Conservation (phyloP, 1,284 basidiomycete species). For the Grifola frondosa region DNA sequence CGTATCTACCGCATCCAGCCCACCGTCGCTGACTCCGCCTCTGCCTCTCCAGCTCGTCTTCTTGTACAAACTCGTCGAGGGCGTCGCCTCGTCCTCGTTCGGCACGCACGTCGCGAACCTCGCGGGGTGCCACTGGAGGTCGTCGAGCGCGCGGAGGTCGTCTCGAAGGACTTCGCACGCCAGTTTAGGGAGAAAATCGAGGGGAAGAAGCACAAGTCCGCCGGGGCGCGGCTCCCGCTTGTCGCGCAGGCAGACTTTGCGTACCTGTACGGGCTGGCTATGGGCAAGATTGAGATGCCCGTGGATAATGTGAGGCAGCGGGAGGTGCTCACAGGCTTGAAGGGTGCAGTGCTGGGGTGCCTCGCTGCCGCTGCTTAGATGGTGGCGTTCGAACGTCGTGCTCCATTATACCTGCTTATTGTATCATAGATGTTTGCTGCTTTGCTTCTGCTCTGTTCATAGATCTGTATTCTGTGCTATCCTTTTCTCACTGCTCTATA, state of each 20-base stretch:
- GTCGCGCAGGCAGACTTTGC: slow-evolving; percentile 86
- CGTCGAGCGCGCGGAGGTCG: slow-evolving; percentile 83
- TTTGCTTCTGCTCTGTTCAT: slow-evolving; percentile 12
- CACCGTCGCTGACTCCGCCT: slow-evolving; percentile 2
- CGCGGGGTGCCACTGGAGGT: slow-evolving; percentile 76
- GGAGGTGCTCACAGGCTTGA: slow-evolving; percentile 56
- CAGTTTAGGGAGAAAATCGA: slow-evolving; percentile 80
- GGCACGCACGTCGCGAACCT: slow-evolving; percentile 90
- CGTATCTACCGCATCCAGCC: slow-evolving; percentile 9
- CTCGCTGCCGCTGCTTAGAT: slow-evolving; percentile 12
- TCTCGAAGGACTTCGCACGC: slow-evolving; percentile 86
- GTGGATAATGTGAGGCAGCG: slow-evolving; percentile 50
- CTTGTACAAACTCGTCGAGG: slow-evolving; percentile 90
- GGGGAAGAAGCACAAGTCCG: slow-evolving; percentile 55
- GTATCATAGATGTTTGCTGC: slow-evolving; percentile 3
- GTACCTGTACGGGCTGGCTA: slow-evolving; percentile 65
- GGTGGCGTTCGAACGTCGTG: background rate
- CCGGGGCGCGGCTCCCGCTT: slow-evolving; percentile 67
- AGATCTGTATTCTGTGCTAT: slow-evolving; percentile 12
- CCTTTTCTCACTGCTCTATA: too few relatives aligned
- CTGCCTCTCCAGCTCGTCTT: slow-evolving; percentile 68
- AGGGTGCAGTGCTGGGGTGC: slow-evolving; percentile 40
- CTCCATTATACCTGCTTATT: background rate
- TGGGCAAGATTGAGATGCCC: slow-evolving; percentile 49
- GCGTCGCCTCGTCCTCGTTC: slow-evolving; percentile 88